Evolutionary conservation across 2,329 filamentous ascomycete genomes (phyloP).

Genomic region (Lachnellula suecica): DNA sequence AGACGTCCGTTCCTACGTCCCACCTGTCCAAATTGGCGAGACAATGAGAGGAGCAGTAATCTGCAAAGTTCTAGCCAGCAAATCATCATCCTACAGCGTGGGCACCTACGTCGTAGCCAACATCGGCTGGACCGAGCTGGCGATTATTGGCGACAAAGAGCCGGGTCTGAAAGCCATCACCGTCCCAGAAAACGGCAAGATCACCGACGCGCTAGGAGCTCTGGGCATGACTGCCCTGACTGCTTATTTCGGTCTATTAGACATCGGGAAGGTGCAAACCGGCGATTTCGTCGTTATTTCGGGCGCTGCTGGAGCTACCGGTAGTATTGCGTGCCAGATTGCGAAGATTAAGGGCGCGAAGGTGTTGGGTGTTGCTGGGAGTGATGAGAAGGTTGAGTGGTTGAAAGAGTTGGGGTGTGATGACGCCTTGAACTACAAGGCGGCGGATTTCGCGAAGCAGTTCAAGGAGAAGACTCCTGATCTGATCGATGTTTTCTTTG

Average conservation of each 20-base stretch:
- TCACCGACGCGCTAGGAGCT: constrained; percentile 61
- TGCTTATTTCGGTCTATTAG: constrained; percentile 72
- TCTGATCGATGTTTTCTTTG: constrained; percentile 69
- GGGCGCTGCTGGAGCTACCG: constrained; percentile 76
- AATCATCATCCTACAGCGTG: constrained; percentile 50
- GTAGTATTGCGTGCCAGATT: constrained; percentile 75
- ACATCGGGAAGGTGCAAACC: constrained; percentile 64
- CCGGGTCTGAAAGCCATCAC: constrained; percentile 36
- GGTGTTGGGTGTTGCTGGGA: constrained; percentile 64
- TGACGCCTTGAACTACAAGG: constrained; percentile 69
- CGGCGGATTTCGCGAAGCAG: constrained; percentile 56
- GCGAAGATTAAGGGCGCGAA: constrained; percentile 68
- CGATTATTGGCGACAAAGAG: constrained; percentile 53
- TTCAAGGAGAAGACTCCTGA: constrained; percentile 59
- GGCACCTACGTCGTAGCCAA: constrained; percentile 57
- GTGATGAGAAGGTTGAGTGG: constrained; percentile 66
- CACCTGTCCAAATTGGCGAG: constrained; percentile 66
- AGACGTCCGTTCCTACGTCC: constrained; percentile 60
- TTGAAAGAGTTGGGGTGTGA: constrained; percentile 67
- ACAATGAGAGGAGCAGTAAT: constrained; percentile 66
- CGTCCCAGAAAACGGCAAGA: constrained; percentile 41
- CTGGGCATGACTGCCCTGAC: constrained; percentile 70
- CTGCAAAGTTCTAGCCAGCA: constrained; percentile 61
- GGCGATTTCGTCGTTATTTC: constrained; percentile 77
- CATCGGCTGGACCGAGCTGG: constrained; percentile 67